A percentile compares a stretch with the other conserved stretches of the same genome.
These are phyloP conservation scores for Aspergillus carlsbadensis DNA, from an alignment of 495 filamentous ascomycete species.

Conservation along the genomic window DNA sequence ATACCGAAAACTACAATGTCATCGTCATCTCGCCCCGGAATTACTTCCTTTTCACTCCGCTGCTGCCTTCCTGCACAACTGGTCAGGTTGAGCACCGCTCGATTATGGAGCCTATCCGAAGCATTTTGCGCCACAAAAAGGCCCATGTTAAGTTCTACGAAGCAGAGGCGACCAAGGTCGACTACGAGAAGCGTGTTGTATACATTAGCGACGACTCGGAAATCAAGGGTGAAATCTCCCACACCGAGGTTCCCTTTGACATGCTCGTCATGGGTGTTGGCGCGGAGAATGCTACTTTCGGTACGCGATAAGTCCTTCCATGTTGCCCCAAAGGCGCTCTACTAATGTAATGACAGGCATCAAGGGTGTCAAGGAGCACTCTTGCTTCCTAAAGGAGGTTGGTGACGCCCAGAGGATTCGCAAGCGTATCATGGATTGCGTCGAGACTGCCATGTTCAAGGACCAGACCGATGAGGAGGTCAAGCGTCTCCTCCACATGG, in stretches of 20 bases:
- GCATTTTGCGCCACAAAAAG: constrained; percentile 90
- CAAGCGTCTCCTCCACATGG: constrained; percentile 96
- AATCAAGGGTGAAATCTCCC: constrained; percentile 76
- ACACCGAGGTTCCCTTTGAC: constrained; percentile 93
- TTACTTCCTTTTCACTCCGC: constrained; percentile 99
- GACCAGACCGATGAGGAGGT: constrained; percentile 88
- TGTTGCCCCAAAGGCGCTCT: not conserved
- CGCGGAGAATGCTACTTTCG: constrained; percentile 98
- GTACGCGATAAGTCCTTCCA: constrained; percentile 48
- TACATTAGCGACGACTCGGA: constrained; percentile 90
- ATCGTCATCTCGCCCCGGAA: constrained; percentile 92
- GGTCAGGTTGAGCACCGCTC: constrained; percentile 97
- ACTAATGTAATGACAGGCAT: constrained; percentile 56
- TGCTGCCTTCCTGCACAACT: constrained; percentile 94
- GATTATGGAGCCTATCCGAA: constrained; percentile 98
- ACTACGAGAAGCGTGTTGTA: constrained; percentile 84
- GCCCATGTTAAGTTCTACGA: constrained; percentile 94
- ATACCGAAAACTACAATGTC: constrained; percentile 98
- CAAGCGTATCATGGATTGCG: constrained; percentile 99
- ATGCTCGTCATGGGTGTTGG: constrained; percentile 97
- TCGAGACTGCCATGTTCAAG: constrained; percentile 98
- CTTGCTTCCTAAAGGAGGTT: constrained; percentile 98
- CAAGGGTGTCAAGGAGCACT: constrained; percentile 89
- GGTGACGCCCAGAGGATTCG: constrained; percentile 92
- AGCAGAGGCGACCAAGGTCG: constrained; percentile 95